Base-by-base conservation (phyloP, 805 yeast genomes). In the Ogataea ramenticola region DNA sequence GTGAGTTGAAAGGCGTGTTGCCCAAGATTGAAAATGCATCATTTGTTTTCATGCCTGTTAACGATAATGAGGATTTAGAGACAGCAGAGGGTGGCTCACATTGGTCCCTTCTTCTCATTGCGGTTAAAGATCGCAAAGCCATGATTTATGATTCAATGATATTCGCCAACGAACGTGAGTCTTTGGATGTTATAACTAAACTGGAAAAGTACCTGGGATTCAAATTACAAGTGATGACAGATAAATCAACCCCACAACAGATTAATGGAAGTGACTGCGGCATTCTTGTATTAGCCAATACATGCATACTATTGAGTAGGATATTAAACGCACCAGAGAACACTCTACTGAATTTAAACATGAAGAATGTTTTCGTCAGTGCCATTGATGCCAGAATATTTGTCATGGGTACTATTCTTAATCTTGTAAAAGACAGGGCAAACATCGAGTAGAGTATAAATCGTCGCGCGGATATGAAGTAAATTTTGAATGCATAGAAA, bases 211-310 rank as follows among this genome's bases (percentile, higher is more conserved):
- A 60, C 30, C 49, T 64, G 39, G 59, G 54, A 2, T 44, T 39
- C 36, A 40, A 44, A 26, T 47, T 62, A 30, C 48, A 48, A 19
- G 44, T 56, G 4, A 45, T 50, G 31, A 46, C 47, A 10, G 56
- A 58, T 27, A 43, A 49, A 27, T 46, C 51, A 53, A 48, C 81
- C 12, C 81, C 81, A 31, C 86, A 80, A 49, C 87, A 80, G 58
- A 62, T 68, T 14, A 80, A 80, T 55, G 80, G 80, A 8, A 79
- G 79, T 46, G 87, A 80, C 57, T 80, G 87, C 58, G 87, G 87
- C 0, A 72, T 78, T 30, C 63, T 67, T 37, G 64, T 59, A 56
- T 50, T 55, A 54, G 68, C 68, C 11, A 55, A 66, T 12, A 62
- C 74, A 42, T 65, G 66, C 1, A 49, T 62, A 9, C 48, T 69